Evolutionary conservation across 495 filamentous ascomycete species (phyloP).

Genomic region (Penicillium antarcticum): DNA sequence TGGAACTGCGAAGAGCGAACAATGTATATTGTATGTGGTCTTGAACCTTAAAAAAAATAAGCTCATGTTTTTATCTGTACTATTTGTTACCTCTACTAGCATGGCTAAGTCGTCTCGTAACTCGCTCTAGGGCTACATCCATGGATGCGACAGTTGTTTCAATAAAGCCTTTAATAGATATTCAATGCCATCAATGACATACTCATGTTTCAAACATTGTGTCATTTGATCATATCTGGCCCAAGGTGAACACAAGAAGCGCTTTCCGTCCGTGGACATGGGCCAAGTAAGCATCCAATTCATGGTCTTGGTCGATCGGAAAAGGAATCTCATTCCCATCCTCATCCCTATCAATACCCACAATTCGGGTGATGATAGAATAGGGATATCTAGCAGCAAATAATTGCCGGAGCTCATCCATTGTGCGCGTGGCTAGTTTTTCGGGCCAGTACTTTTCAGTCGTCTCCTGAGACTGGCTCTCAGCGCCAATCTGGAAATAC

Average conservation of each 20-base stretch:
- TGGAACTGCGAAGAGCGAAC: conserved; percentile 11
- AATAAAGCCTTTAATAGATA: not conserved
- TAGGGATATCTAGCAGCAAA: conserved; percentile 56
- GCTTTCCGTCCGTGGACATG: conserved; percentile 63
- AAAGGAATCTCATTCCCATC: conserved; percentile 55
- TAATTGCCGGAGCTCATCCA: conserved; percentile 53
- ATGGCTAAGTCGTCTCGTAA: too few relatives aligned
- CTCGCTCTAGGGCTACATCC: too few relatives aligned
- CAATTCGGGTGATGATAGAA: conserved; percentile 52
- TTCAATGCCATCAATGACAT: not conserved
- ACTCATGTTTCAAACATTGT: not conserved
- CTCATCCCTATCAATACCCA: conserved; percentile 62
- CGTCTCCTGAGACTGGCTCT: conserved; percentile 42
- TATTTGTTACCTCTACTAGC: too few relatives aligned
- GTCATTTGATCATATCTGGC: conserved; percentile 15
- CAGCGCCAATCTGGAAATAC: conserved; percentile 61
- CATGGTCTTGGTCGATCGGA: conserved; percentile 63
- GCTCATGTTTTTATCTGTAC: not conserved
- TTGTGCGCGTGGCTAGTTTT: conserved; percentile 50
- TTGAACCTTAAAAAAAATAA: not conserved
- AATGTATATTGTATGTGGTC: conserved; percentile 11
- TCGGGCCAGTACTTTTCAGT: conserved; percentile 58
- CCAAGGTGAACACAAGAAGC: conserved; percentile 55
- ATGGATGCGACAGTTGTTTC: too few relatives aligned
- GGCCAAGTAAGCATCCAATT: conserved; percentile 65